Conservation (phyloP, 2,329 filamentous ascomycete genomes). For the Xylaria sp. region DNA sequence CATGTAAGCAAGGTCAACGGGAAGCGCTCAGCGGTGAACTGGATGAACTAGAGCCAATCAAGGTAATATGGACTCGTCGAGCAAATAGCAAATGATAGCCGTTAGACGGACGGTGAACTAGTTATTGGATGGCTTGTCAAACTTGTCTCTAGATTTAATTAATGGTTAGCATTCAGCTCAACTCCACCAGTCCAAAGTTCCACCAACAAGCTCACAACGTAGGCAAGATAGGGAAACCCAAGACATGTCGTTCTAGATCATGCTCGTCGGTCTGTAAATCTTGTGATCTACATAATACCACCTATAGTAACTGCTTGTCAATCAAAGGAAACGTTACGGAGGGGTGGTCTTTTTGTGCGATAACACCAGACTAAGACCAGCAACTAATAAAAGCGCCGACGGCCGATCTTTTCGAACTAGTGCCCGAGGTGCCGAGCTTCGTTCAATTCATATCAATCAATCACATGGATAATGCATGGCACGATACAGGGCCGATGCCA, state of each 20-base stretch:
- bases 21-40: conserved; percentile 25
- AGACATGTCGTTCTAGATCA: conserved; percentile 23
- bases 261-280: conserved; percentile 18
- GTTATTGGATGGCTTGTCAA: conserved; percentile 15
- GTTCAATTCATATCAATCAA: conserved; percentile 16
- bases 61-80: conserved; percentile 11
- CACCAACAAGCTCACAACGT: conserved; percentile 4
- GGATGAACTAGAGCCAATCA: conserved; percentile 35
- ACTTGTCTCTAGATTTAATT: conserved; percentile 9
- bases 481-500: neutral
- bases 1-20: conserved; percentile 33
- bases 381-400: conserved; percentile 14
- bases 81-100: conserved; percentile 18
- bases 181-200: conserved; percentile 2
- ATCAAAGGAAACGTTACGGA: conserved; percentile 35
- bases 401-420: conserved; percentile 21
- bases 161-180: neutral
- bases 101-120: conserved; percentile 25
- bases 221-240: neutral
- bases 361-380: conserved; percentile 28
- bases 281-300: conserved; percentile 24
- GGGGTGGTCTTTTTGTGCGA: conserved; percentile 7
- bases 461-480: conserved; percentile 18
- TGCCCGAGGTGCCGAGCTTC: conserved; percentile 28
- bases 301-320: conserved; percentile 9